A percentile compares a stretch with the other conserved stretches of the same genome.
Evolutionary conservation across 2,329 filamentous ascomycete genomes (phyloP).

Genomic region (Sarocladium strictum): DNA sequence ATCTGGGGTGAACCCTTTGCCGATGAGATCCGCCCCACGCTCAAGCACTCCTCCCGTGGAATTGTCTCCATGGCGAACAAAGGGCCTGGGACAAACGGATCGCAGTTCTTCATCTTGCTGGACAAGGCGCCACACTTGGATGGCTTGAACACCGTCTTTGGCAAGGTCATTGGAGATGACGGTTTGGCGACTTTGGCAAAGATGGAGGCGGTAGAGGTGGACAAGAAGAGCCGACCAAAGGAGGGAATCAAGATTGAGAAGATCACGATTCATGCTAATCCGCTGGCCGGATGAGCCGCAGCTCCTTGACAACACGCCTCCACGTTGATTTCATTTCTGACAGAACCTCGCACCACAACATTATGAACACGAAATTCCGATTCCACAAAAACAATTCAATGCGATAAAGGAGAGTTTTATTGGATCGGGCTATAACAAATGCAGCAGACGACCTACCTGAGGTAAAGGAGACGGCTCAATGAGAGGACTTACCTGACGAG

Average conservation of each 20-base stretch:
- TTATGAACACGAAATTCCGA: too few species aligned
- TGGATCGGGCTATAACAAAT: too few species aligned
- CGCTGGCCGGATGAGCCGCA: slow-evolving; percentile 52
- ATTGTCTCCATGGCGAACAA: slow-evolving; percentile 76
- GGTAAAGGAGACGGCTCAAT: too few species aligned
- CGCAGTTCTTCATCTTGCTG: slow-evolving; percentile 77
- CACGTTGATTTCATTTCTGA: too few species aligned
- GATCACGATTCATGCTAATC: slow-evolving; percentile 74
- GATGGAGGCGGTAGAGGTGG: slow-evolving; percentile 66
- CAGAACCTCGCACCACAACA: too few species aligned
- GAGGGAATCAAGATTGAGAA: slow-evolving; percentile 60
- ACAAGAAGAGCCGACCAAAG: slow-evolving; percentile 72
- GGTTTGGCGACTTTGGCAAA: slow-evolving; percentile 59
- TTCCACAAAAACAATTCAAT: too few species aligned
- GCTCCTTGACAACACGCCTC: neutral
- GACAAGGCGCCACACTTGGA: slow-evolving; percentile 75
- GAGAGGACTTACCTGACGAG: too few species aligned
- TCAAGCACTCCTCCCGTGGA: slow-evolving; percentile 63
- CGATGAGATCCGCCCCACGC: slow-evolving; percentile 69
- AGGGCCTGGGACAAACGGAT: slow-evolving; percentile 66
- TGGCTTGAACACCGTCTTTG: slow-evolving; percentile 80
- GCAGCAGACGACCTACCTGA: too few species aligned
- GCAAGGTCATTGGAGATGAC: slow-evolving; percentile 63
- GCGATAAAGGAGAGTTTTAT: too few species aligned
- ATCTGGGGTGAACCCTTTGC: slow-evolving; percentile 72